Conservation (phyloP, 2,329 filamentous ascomycete genomes). For the Blastomyces percursus region DNA sequence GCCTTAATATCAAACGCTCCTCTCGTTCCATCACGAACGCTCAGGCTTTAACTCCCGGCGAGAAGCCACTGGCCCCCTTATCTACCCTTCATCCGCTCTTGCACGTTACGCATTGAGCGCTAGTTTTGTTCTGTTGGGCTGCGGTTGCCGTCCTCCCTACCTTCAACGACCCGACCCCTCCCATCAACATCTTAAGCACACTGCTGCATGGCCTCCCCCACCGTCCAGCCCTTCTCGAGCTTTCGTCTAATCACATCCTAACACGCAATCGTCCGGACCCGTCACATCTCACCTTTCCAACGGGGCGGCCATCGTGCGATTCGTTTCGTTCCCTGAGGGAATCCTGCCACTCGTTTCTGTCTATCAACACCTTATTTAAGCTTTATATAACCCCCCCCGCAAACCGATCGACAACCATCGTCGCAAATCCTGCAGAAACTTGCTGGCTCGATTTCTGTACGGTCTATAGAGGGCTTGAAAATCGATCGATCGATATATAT, state of each 20-base stretch:
- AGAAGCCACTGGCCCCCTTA: not conserved
- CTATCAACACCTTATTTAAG: not conserved
- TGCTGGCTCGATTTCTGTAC: constrained; percentile 7
- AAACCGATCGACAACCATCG: not conserved
- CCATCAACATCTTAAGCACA: not conserved
- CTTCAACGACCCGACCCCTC: not conserved
- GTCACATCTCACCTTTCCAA: too few relatives aligned
- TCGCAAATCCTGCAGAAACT: not conserved
- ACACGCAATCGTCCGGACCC: not conserved
- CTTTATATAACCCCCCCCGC: not conserved
- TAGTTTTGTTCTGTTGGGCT: not conserved
- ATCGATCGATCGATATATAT: not conserved
- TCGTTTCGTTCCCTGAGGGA: not conserved
- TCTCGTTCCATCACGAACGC: not conserved
- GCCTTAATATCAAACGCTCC: constrained; percentile 1
- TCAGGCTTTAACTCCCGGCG: not conserved
- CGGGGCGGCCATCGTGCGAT: not conserved
- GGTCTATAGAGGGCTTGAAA: not conserved
- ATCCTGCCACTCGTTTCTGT: not conserved
- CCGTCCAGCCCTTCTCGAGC: not conserved
- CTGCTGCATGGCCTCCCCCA: not conserved
- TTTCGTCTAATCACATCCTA: not conserved
- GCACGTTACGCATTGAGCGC: not conserved
- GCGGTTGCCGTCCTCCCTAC: not conserved
- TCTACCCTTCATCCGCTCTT: not conserved